Evolutionary conservation across 768 basidiomycete genomes (phyloP).

Genomic region (Serendipita sp.): DNA sequence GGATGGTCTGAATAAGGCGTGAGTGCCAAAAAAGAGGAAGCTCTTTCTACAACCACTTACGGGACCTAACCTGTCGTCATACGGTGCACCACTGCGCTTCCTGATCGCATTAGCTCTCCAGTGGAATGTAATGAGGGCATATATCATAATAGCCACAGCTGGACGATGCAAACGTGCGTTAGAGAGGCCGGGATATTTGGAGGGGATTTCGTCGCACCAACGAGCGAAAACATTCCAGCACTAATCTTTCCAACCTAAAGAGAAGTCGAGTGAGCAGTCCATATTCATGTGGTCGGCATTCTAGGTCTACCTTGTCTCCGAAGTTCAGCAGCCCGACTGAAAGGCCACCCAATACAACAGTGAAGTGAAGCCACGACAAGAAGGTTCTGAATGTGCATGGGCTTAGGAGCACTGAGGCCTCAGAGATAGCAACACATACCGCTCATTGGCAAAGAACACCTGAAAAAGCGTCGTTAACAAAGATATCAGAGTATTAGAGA

Average conservation of each 20-base stretch:
- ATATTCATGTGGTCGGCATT: background rate
- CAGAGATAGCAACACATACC: slow-evolving; percentile 16
- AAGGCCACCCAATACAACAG: slow-evolving; percentile 91
- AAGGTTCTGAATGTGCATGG: slow-evolving; percentile 38
- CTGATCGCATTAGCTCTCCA: slow-evolving; percentile 92
- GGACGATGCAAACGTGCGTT: slow-evolving; percentile 12
- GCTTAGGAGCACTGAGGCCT: background rate
- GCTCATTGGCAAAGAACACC: slow-evolving; percentile 82
- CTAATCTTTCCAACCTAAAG: slow-evolving; percentile 81
- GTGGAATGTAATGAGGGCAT: slow-evolving; percentile 89
- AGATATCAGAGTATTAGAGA: background rate
- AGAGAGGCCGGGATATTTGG: background rate
- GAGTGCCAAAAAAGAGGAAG: slow-evolving; percentile 7
- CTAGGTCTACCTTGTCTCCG: slow-evolving; percentile 68
- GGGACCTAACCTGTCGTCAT: slow-evolving; percentile 90
- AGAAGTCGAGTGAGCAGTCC: background rate
- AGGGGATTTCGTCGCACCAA: slow-evolving; percentile 42
- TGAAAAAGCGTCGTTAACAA: background rate
- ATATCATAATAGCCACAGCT: slow-evolving; percentile 97
- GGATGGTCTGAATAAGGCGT: slow-evolving; percentile 39
- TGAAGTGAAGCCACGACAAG: slow-evolving; percentile 96
- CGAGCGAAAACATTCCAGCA: slow-evolving; percentile 89
- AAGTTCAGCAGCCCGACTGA: slow-evolving; percentile 95
- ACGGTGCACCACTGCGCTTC: slow-evolving; percentile 79
- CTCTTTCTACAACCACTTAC: slow-evolving; percentile 34